A percentile compares a stretch with the other conserved stretches of the same genome.
Evolutionary conservation across 2,329 filamentous ascomycete genomes (phyloP).

Genomic region (Fonsecaea monophora): DNA sequence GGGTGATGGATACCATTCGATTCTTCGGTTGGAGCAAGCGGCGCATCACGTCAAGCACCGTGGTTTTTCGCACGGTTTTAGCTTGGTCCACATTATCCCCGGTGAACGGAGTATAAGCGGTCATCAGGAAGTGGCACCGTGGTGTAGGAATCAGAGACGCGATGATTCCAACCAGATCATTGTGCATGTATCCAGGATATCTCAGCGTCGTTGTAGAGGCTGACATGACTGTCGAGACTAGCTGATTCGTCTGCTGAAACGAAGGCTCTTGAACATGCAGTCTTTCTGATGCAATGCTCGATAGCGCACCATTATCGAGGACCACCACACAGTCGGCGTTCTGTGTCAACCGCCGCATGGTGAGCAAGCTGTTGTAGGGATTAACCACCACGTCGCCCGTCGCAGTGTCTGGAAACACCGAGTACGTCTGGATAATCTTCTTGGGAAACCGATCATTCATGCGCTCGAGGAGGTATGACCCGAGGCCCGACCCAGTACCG

Average conservation of each 20-base stretch:
- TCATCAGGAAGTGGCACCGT: conserved; percentile 97
- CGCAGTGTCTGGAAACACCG: conserved; percentile 93
- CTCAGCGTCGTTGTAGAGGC: conserved; percentile 94
- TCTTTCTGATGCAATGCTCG: conserved; percentile 90
- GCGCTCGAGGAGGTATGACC: conserved; percentile 90
- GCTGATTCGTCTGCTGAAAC: conserved; percentile 96
- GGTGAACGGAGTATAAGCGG: conserved; percentile 96
- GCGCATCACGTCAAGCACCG: conserved; percentile 96
- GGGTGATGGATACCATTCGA: conserved; percentile 96
- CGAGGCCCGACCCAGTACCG: conserved; percentile 93
- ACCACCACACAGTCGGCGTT: conserved; percentile 98
- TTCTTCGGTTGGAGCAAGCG: conserved; percentile 96
- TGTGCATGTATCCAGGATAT: conserved; percentile 99
- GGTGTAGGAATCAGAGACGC: conserved; percentile 96
- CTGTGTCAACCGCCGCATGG: conserved; percentile 88
- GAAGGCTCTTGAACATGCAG: conserved; percentile 94
- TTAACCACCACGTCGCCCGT: conserved; percentile 94
- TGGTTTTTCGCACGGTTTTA: conserved; percentile 97
- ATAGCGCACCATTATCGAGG: conserved; percentile 91
- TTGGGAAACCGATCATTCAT: conserved; percentile 98
- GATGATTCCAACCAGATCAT: conserved; percentile 95
- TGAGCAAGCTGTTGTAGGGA: conserved; percentile 94
- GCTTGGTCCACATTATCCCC: conserved; percentile 95
- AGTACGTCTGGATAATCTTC: conserved; percentile 99
- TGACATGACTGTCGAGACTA: conserved; percentile 98